Evolutionary conservation across 2,329 filamentous ascomycete species (phyloP).

Genomic region (Meredithiella fracta): DNA sequence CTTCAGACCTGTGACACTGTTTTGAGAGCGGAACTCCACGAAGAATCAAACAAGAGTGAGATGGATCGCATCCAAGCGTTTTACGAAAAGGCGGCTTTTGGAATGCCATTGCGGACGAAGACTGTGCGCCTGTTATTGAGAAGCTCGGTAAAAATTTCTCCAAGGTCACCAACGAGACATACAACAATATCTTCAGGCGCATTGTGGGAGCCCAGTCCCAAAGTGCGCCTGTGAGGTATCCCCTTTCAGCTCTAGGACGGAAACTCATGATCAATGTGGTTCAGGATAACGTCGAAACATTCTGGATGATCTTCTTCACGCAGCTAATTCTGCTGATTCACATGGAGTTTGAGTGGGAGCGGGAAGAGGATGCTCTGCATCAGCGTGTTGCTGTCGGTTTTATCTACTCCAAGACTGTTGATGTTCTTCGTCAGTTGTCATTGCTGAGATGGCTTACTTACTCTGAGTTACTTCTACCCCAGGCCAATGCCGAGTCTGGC

Average conservation of each 20-base stretch:
- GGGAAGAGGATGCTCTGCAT: constrained; percentile 49
- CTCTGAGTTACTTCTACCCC: constrained; percentile 37
- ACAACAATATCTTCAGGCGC: constrained; percentile 29
- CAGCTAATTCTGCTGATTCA: constrained; percentile 71
- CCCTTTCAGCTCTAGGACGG: constrained; percentile 59
- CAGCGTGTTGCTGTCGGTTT: constrained; percentile 46
- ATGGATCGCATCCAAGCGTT: constrained; percentile 62
- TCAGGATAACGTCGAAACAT: constrained; percentile 60
- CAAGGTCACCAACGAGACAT: constrained; percentile 39
- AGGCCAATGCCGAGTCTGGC: constrained; percentile 21
- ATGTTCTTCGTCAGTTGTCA: constrained; percentile 56
- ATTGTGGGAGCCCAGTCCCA: constrained; percentile 21
- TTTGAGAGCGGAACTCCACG: constrained; percentile 56
- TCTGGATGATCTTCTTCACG: constrained; percentile 61
- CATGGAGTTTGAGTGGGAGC: constrained; percentile 68
- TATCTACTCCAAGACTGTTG: constrained; percentile 53
- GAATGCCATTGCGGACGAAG: constrained; percentile 66
- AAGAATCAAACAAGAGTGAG: constrained; percentile 52
- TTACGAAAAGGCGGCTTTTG: constrained; percentile 66
- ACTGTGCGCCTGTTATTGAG: constrained; percentile 52
- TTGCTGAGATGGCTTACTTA: constrained; percentile 54
- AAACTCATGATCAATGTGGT: constrained; percentile 59
- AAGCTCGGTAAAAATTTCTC: constrained; percentile 50
- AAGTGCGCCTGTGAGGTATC: constrained; percentile 29
- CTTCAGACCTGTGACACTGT: constrained; percentile 50